Conservation (phyloP, 129 eudicot genomes). For the Tagetes erecta region DNA sequence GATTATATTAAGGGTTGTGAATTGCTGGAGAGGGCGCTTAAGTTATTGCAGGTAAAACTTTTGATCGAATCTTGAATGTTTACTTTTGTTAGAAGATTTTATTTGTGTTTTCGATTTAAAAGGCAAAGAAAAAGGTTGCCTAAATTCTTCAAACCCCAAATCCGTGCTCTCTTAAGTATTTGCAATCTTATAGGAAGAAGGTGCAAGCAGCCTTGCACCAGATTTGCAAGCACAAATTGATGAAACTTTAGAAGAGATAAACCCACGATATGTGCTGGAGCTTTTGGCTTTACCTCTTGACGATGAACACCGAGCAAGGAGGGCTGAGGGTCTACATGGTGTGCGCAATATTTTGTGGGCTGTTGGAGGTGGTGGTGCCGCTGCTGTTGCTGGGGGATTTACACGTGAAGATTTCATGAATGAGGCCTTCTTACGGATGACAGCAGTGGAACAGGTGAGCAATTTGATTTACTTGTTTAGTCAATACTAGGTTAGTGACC, state of each 20-base stretch:
- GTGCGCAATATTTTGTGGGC: slow-evolving; percentile 90
- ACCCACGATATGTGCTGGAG: slow-evolving; percentile 86
- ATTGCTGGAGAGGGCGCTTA: slow-evolving; percentile 80
- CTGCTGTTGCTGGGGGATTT: slow-evolving; percentile 88
- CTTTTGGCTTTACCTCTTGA: slow-evolving; percentile 82
- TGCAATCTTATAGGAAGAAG: slow-evolving; percentile 74
- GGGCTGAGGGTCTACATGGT: slow-evolving; percentile 95
- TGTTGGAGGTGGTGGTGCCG: slow-evolving; percentile 99
- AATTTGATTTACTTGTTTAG: slow-evolving; percentile 18
- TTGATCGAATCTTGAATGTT: not conserved
- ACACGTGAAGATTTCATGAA: slow-evolving; percentile 97
- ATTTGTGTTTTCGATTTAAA: not conserved
- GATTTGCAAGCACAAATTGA: slow-evolving; percentile 96
- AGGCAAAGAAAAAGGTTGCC: not conserved
- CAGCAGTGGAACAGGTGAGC: slow-evolving; percentile 85
- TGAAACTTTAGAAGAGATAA: slow-evolving; percentile 91
- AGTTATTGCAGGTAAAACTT: slow-evolving; percentile 67
- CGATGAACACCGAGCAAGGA: slow-evolving; percentile 63
- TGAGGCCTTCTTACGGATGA: slow-evolving; percentile 81
- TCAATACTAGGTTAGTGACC: not conserved
- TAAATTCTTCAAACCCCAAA: not conserved
- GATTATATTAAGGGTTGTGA: slow-evolving; percentile 89
- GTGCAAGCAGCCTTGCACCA: slow-evolving; percentile 95
- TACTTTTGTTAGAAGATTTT: not conserved
- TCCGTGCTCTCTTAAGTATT: slow-evolving; percentile 2